Base-by-base conservation (phyloP, 345 rosid genomes). In the Anastatica hierochuntica region DNA sequence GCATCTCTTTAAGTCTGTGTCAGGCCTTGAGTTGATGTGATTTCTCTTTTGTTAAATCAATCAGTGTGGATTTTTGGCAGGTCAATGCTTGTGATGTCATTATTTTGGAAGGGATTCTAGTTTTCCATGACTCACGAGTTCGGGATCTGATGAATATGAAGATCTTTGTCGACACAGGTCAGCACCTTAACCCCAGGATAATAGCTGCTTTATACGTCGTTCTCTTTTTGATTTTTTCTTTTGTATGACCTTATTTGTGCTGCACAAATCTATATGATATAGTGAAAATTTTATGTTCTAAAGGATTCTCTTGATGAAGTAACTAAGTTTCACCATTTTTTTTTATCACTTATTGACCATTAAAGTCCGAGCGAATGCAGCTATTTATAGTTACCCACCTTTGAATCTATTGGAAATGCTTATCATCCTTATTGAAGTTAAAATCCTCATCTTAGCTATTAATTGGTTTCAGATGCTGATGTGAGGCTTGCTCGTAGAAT, bases 401-500 rank as follows among this genome's bases (percentile, higher is more conserved):
- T 17, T 12, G 30, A 56, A 10, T 64, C 10, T 11, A 2, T 12
- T 29, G 8, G 33, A 8, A 29, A 29, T 29, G 2, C 24, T 21
- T 21, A 21, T 21, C 24, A 21, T 21, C 24, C 24, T 21, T 5
- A 21, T 21, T 21, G 24, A 21, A 21, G 24, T 42, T 57, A 7
- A 51, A 6, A 29, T 43, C 60, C 67, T 67, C 24, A 68, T 63
- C 14, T 66, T 43, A 51, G 55, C 61, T 18, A 51, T 72, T 37
- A 48, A 37, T 67, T 74, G 53, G 10, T 74, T 76, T 26, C 77
- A 94, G 99, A 94, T 83, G 95, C 97, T 62, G 99, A 94, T 76
- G 99, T 88, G 72, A 88, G 99, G 77, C 97, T 94, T 74, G 99
- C 99, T 75, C 95, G 99, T 23, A 80, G 99, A 77, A 85, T 94